Evolutionary conservation across 2,329 filamentous ascomycete species (phyloP).

Genomic region (Fusarium chuoi): DNA sequence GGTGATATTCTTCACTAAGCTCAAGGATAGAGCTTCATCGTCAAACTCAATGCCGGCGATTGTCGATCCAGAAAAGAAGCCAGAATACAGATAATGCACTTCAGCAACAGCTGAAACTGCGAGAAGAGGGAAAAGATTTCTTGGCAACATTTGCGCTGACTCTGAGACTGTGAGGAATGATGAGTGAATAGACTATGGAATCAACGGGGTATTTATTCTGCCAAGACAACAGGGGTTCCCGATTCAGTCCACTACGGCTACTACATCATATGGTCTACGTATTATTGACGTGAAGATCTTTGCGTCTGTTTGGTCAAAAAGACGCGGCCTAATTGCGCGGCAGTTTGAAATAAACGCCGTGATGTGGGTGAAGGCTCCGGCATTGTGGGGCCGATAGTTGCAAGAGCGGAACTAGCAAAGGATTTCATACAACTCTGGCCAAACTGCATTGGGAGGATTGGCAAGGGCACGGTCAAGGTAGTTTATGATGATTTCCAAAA

Average conservation of each 20-base stretch:
- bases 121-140: not conserved
- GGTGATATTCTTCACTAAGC: not conserved
- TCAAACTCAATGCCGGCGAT: not conserved
- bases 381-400: not conserved
- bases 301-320: not conserved
- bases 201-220: not conserved
- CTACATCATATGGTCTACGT: fast-evolving
- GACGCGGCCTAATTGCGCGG: not conserved
- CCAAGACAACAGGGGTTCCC: not conserved
- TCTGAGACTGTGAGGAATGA: not conserved
- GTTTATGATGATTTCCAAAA: no score
- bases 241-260: fast-evolving
- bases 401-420: not conserved
- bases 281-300: fast-evolving
- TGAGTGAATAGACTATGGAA: fast-evolving
- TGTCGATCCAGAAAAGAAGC: fast-evolving
- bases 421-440: no score
- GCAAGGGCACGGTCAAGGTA: no score
- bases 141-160: not conserved
- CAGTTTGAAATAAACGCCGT: not conserved
- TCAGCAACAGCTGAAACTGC: not conserved
- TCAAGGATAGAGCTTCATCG: not conserved
- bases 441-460: no score
- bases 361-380: not conserved
- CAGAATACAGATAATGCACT: not conserved